Evolutionary conservation across 169 alveolate species (phyloP).

Genomic region (Plasmodium malariae): DNA sequence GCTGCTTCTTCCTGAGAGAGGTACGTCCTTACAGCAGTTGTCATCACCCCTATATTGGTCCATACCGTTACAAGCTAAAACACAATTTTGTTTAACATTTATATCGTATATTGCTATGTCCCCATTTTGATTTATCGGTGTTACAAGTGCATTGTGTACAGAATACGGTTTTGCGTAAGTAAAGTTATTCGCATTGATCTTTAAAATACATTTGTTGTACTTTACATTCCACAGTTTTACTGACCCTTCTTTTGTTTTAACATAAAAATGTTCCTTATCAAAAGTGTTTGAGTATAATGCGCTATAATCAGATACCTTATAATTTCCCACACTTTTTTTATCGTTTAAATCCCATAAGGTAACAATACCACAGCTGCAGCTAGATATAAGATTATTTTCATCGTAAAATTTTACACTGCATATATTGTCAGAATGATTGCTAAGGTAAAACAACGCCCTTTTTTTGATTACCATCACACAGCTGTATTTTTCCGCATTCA

Average conservation of each 20-base stretch:
- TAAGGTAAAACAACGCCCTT: slow-evolving; percentile 15
- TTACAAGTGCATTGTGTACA: slow-evolving; percentile 8
- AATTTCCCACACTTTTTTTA: slow-evolving; percentile 18
- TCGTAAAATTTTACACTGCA: slow-evolving; percentile 24
- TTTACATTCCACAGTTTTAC: slow-evolving; percentile 32
- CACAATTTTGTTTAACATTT: background rate
- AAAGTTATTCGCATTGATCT: slow-evolving; percentile 34
- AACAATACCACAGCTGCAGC: slow-evolving; percentile 34
- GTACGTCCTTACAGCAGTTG: background rate
- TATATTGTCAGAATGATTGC: slow-evolving; percentile 51
- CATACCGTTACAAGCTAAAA: too few species aligned
- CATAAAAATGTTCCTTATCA: slow-evolving; percentile 28
- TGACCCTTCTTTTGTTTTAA: slow-evolving; percentile 58
- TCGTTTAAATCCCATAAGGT: slow-evolving; percentile 30
- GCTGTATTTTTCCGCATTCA: too few species aligned
- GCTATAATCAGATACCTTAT: slow-evolving; percentile 45
- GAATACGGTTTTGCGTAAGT: slow-evolving; percentile 31
- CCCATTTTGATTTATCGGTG: slow-evolving; percentile 59
- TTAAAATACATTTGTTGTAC: slow-evolving; percentile 7
- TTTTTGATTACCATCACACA: slow-evolving; percentile 2
- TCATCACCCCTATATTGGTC: too few species aligned
- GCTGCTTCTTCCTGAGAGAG: background rate
- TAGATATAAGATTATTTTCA: slow-evolving; percentile 18
- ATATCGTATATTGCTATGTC: slow-evolving; percentile 38
- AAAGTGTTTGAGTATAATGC: slow-evolving; percentile 18